Evolutionary conservation across 768 basidiomycete genomes (phyloP), one percentile per base, ranked within the genome.

Genomic region (Mycena venus): DNA sequence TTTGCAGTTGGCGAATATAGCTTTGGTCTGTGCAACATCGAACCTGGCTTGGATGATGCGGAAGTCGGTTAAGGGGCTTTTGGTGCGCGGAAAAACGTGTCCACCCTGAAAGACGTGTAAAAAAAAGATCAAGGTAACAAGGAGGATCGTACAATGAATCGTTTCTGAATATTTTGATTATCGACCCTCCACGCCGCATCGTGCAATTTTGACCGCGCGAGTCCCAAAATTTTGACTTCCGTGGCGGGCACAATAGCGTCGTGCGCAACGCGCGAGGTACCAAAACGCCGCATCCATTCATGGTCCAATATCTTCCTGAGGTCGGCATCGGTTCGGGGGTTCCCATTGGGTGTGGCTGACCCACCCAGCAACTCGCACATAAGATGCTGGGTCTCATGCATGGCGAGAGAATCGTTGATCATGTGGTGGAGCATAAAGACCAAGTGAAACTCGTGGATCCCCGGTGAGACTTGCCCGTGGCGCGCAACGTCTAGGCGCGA

Each of bases 361-460:
- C 70, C 70, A 0, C 83, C 87, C 27, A 91, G 81, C 7, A 92
- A 78, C 15, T 82, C 80, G 78, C 91, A 87, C 67, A 91, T 87
- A 74, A 89, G 88, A 77, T 91, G 89, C 38, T 87, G 87, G 47
- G 88, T 88, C 64, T 84, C 81, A 73, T 91, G 89, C 15, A 91
- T 79, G 0, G 89, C 88, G 86, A 91, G 89, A 25, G 90, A 90
- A 70, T 92, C 91, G 42, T 90, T 90, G 40, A 91, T 81, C 78
- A 88, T 91, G 75, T 92, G 91, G 53, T 88, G 85, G 3, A 87
- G 86, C 69, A 87, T 86, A 44, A 91, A 83, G 79, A 89, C 80
- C 47, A 91, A 74, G 72, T 91, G 86, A 77, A 85, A 88, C 55
- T 87, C 81, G 4, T 75, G 77, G n/a, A 72, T 71, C 31, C 70